Conservation (phyloP, 1,284 basidiomycete species). For the Bondarzewia mesenterica region DNA sequence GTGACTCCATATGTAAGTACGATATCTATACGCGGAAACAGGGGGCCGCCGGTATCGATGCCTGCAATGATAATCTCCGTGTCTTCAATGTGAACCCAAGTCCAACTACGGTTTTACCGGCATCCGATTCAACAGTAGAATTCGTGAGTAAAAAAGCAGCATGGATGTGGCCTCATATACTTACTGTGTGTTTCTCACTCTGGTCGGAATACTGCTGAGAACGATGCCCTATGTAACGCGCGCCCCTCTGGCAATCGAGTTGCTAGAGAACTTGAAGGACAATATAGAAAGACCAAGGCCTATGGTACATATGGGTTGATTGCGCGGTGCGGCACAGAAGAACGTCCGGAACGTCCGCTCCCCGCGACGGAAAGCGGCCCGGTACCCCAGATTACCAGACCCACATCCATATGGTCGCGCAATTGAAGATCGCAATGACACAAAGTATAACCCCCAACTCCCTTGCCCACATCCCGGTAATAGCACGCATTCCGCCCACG, state of each 20-base stretch:
- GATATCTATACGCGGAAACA: not conserved
- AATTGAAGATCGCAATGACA: not conserved
- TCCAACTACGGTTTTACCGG: not conserved
- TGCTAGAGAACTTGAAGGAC: no score
- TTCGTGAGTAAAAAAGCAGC: no score
- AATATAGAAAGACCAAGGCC: no score
- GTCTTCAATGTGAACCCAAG: not conserved
- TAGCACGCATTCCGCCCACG: slow-evolving; percentile 27
- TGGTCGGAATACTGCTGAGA: no score
- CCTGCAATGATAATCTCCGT: not conserved
- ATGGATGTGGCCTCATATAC: no score
- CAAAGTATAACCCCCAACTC: slow-evolving; percentile 4
- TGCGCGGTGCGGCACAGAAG: no score
- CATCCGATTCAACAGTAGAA: not conserved
- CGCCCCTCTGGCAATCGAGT: no score
- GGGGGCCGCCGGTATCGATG: not conserved
- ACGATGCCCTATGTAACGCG: no score
- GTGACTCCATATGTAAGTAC: not conserved
- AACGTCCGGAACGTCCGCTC: not conserved
- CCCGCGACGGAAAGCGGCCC: no score
- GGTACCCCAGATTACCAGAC: no score
- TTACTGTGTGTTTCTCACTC: no score
- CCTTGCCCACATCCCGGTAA: slow-evolving; percentile 33
- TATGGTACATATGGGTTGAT: no score
- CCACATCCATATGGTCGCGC: not conserved